These are phyloP conservation scores for Hypsizygus marmoreus DNA, from an alignment of 768 basidiomycete species.

Conservation along the genomic window DNA sequence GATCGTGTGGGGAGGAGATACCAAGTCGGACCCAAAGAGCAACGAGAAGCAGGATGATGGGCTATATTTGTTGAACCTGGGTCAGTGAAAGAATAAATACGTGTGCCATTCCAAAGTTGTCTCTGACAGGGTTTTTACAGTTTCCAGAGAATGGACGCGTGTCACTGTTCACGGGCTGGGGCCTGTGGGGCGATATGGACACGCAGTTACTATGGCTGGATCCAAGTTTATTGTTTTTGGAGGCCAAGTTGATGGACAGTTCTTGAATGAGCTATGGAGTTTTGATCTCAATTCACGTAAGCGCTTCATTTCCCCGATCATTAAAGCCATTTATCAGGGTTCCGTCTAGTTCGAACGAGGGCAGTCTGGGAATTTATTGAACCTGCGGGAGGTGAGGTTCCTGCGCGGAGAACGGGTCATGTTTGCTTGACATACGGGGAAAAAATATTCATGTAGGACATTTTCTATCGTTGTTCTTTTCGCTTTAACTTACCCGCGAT, in stretches of 20 bases:
- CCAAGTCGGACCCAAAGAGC: slow-evolving; percentile 71
- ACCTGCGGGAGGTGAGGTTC: slow-evolving; percentile 57
- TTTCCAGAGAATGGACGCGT: slow-evolving; percentile 93
- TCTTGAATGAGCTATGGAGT: slow-evolving; percentile 93
- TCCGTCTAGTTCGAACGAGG: slow-evolving; percentile 70
- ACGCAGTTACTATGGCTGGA: slow-evolving; percentile 89
- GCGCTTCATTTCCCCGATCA: slow-evolving; percentile 26
- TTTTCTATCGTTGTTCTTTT: slow-evolving; percentile 16
- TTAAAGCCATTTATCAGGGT: slow-evolving; percentile 10
- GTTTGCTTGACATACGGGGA: slow-evolving; percentile 82
- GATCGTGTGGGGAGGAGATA: slow-evolving; percentile 98
- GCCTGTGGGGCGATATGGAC: slow-evolving; percentile 92
- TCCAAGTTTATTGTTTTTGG: slow-evolving; percentile 95
- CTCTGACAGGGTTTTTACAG: slow-evolving; percentile 38
- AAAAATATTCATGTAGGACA: slow-evolving; percentile 75
- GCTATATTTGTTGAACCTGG: slow-evolving; percentile 90
- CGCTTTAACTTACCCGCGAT: background rate
- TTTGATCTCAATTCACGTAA: slow-evolving; percentile 94
- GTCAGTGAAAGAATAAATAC: slow-evolving; percentile 65
- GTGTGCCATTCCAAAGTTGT: background rate
- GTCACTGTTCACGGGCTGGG: slow-evolving; percentile 75
- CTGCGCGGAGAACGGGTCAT: slow-evolving; percentile 90
- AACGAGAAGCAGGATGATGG: slow-evolving; percentile 89
- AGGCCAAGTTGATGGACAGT: slow-evolving; percentile 93
- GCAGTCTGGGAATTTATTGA: slow-evolving; percentile 84